Evolutionary conservation across 225 moss, liverwort and hornwort genomes (phyloP), one percentile per base, ranked within the genome.

Genomic region (Anthoceros angustus): DNA sequence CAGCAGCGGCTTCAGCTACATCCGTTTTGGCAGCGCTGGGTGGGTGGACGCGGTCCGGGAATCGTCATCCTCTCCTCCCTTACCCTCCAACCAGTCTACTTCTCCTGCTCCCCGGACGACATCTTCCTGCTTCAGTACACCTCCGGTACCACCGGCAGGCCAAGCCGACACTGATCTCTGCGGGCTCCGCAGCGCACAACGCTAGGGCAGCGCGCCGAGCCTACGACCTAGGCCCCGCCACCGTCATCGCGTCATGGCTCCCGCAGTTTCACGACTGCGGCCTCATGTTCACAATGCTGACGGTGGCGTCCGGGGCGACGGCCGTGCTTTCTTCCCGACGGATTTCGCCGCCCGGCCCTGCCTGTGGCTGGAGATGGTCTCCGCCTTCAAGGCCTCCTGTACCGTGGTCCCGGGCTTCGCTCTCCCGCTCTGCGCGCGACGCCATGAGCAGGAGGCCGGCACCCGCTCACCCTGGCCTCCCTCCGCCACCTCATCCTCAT

Each of bases 71-170:
- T 11, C 45, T 2, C 45, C 2, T 16, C 11, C 45, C 2, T 11
- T 16, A 2, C 45, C 11, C 45, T 11, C 11, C 45, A 1, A 46
- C 12, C 12, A 46, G 45, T 5, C 45, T 11, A 1, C 45, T 46
- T 5, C 45, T 46, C 45, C 45, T 70, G 70, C 42, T 45, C n/a
- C 24, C 21, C 70, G 5, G 62, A 16, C 8, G 70, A 70, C 43
- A 21, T 43, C 8, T 70, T 63, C 43, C 63, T 70, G 63, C n/a
- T 70, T 21, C 70, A 70, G 70, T 70, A 70, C 63, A 70, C 63
- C 14, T 70, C 70, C 4, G 70, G 70, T 12, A 43, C 70, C 16
- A 70, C 70, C 4, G 63, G 70, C 10, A 11, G 40, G 39, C 70
- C 70, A 70, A 63, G 42, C 42, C 70, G 0, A 25, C 25, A 8